These are phyloP conservation scores for Pestalotiopsis sp. DNA, from an alignment of 2,329 filamentous ascomycete genomes.

Conservation along the genomic window DNA sequence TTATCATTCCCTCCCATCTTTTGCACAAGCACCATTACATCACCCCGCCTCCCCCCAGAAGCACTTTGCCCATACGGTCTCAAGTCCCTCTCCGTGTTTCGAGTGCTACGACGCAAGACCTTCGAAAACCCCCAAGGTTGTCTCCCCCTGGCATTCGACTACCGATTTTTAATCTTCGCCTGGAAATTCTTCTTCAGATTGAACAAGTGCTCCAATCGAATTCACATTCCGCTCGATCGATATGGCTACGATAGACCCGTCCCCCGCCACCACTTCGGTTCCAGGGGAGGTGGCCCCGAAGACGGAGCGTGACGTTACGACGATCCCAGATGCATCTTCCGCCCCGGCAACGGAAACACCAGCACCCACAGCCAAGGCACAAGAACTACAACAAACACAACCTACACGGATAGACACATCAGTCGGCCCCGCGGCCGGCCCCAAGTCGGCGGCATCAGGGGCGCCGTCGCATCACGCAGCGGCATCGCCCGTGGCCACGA, in stretches of 20 bases:
- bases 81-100: not conserved
- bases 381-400: not conserved
- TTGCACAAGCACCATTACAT: not conserved
- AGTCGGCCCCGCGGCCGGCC: not conserved
- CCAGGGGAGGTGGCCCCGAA: not conserved
- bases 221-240: not conserved
- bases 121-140: not conserved
- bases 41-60: not conserved
- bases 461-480: not conserved
- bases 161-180: not conserved
- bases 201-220: not conserved
- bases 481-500: not conserved
- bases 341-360: not conserved
- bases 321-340: not conserved
- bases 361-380: not conserved
- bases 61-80: not conserved
- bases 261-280: not conserved
- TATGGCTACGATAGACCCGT: not conserved
- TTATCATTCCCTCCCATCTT: not conserved
- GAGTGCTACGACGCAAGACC: not conserved
- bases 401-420: not conserved
- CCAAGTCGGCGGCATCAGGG: not conserved
- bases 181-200: not conserved
- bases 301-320: not conserved
- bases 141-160: not conserved